Base-by-base conservation (phyloP, 768 basidiomycete genomes). In the Rhizopogon rudus region DNA sequence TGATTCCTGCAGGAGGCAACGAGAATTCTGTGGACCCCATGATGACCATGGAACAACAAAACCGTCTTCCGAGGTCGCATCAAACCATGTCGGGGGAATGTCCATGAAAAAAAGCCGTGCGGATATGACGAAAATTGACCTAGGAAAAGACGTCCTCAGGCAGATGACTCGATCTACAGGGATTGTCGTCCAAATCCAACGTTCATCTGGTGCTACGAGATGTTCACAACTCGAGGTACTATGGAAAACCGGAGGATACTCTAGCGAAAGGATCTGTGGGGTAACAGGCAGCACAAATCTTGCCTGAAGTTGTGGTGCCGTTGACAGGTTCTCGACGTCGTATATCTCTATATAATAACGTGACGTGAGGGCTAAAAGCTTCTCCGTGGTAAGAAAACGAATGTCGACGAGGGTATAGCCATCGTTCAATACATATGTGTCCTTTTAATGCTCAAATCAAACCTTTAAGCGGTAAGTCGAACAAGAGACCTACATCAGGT, bases 121-220 rank as follows among this genome's bases (percentile, higher is more conserved):
- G n/a, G 14, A 14, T 17, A 40, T 17, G 40, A 40, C n/a, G 17
- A 40, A 9, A 8, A 40, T n/a, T 3, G 40, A 8, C 7, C 4
- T n/a, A 9, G 3, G 8, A 17, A 1, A 3, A 8, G 0, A 7
- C n/a, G n/a, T 1, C n/a, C 3, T 3, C n/a, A 40, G 8, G n/a
- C 6, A 40, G 8, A 40, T 40, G 6, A 40, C 40, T 40, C 40
- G 40, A 40, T 40, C 40, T 40, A 2, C 40, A 8, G 40, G 40
- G 40, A n/a, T 17, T 17, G n/a, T 40, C 1, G 40, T 40, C 40
- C 40, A 40, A 8, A 40, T 17, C 40, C 40, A 40, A 8, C 9
- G 9, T 17, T 42, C 41, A 12, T 6, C 10, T 42, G 20, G 10
- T 42, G 41, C 10, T 6, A 25, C 22, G 8, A 20, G 22, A 22